Evolutionary conservation across 179 eudicot species (phyloP).

Genomic region (Beta macrorhiza): DNA sequence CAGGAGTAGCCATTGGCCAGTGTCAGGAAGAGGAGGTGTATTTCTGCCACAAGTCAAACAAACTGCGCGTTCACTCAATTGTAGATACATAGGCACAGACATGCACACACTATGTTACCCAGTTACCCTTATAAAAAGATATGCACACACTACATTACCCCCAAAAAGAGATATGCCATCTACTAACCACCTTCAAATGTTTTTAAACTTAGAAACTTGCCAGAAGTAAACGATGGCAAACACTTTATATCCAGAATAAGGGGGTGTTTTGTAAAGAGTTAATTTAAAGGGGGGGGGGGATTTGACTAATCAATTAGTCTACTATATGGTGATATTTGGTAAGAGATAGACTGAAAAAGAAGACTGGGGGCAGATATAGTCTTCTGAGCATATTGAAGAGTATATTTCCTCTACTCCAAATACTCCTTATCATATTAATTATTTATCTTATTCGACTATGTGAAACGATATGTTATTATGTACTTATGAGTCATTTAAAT

Average conservation of each 20-base stretch:
- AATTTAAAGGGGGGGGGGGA: too few relatives aligned
- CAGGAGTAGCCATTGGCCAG: conserved; percentile 91
- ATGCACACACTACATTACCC: neutral
- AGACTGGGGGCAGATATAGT: too few relatives aligned
- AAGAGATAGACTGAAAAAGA: too few relatives aligned
- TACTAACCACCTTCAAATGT: neutral
- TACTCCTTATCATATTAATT: neutral
- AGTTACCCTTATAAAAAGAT: neutral
- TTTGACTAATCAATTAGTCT: too few relatives aligned
- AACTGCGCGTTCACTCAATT: neutral
- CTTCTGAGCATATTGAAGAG: too few relatives aligned
- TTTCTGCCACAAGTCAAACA: conserved; percentile 47
- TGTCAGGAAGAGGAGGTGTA: conserved; percentile 89
- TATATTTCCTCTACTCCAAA: too few relatives aligned
- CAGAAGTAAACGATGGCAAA: neutral
- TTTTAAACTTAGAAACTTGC: neutral
- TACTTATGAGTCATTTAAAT: neutral
- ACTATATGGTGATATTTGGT: too few relatives aligned
- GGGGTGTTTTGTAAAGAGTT: neutral
- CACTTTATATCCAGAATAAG: neutral
- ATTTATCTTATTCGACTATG: neutral
- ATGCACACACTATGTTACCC: neutral
- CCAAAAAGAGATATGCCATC: neutral
- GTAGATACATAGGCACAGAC: neutral
- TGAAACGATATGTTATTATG: neutral